phyloP scores from a whole-genome alignment of 23 red algal species.

The Rhodosorus marinus region DNA sequence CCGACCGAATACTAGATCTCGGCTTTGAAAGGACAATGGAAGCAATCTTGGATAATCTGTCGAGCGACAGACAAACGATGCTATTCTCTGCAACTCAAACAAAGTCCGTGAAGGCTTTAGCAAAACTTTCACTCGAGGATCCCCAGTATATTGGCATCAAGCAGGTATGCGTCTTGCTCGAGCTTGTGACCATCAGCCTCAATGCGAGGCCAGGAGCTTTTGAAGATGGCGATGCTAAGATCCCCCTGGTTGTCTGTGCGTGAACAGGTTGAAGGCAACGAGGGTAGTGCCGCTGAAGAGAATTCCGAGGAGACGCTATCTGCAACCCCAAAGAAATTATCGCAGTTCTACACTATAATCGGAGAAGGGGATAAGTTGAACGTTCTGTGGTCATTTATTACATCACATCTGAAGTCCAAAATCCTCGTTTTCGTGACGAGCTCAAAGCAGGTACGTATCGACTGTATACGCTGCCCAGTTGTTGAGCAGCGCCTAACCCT shows the following conservation, averaged over 20 bases:
- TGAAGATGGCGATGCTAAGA: neutral
- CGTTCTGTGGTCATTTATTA: conserved; percentile 87
- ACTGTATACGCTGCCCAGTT: no score
- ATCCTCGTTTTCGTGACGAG: conserved; percentile 77
- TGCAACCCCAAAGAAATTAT: conserved; percentile 30
- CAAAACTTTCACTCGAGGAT: conserved; percentile 45
- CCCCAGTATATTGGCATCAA: conserved; percentile 70
- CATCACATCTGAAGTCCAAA: conserved; percentile 73
- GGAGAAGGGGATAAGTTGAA: conserved; percentile 45
- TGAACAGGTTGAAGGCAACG: neutral
- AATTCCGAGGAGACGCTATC: conserved; percentile 9
- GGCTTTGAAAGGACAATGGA: conserved; percentile 84
- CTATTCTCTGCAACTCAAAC: conserved; percentile 96
- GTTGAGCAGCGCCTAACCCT: no score
- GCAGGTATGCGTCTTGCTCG: neutral
- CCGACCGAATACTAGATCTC: conserved; percentile 93
- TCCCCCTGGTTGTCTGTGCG: neutral
- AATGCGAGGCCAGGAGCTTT: neutral
- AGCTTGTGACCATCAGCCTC: neutral
- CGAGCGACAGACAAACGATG: conserved; percentile 40
- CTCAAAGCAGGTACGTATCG: conserved; percentile 94
- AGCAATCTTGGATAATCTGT: conserved; percentile 70
- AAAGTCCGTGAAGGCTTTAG: conserved; percentile 56
- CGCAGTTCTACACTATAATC: conserved; percentile 61
- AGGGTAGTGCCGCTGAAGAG: neutral